phyloP scores from a whole-genome alignment of 2,329 filamentous ascomycete species.

The Fusarium goolgardi region DNA sequence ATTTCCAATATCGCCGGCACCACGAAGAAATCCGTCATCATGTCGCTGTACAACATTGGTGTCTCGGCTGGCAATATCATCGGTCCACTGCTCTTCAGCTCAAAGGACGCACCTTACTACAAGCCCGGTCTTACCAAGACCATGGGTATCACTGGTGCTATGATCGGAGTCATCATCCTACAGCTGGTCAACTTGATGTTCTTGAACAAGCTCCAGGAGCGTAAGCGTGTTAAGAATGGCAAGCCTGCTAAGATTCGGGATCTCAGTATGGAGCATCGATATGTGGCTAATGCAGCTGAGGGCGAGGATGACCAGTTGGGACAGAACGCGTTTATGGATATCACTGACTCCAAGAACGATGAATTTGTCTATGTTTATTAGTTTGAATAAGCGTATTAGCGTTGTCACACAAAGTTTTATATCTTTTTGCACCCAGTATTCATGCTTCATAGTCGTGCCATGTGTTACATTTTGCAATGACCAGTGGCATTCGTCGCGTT shows the following conservation, averaged over 20 bases:
- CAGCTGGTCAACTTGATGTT: slow-evolving; percentile 67
- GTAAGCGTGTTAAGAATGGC: slow-evolving; percentile 66
- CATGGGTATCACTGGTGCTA: slow-evolving; percentile 64
- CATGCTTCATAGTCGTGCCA: accelerated
- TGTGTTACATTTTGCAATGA: neutral
- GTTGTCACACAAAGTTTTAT: too few relatives aligned
- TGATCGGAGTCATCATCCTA: slow-evolving; percentile 64
- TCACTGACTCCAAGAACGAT: slow-evolving; percentile 74
- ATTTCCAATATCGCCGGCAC: slow-evolving; percentile 75
- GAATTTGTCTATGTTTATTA: slow-evolving; percentile 74
- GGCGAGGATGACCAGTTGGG: slow-evolving; percentile 51
- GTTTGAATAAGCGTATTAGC: too few relatives aligned
- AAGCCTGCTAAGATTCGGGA: slow-evolving; percentile 71
- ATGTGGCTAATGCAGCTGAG: slow-evolving; percentile 18
- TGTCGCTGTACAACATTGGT: slow-evolving; percentile 73
- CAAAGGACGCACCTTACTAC: slow-evolving; percentile 68
- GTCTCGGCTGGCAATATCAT: slow-evolving; percentile 74
- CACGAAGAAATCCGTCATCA: slow-evolving; percentile 73
- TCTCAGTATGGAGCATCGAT: slow-evolving; percentile 68
- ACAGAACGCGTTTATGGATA: slow-evolving; percentile 66
- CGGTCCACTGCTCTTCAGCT: slow-evolving; percentile 71
- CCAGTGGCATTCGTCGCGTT: neutral
- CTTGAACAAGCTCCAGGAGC: slow-evolving; percentile 68
- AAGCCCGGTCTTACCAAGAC: slow-evolving; percentile 67
- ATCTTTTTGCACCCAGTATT: neutral